Conservation (phyloP, 257 asterid species). For the Primulina eburnea region DNA sequence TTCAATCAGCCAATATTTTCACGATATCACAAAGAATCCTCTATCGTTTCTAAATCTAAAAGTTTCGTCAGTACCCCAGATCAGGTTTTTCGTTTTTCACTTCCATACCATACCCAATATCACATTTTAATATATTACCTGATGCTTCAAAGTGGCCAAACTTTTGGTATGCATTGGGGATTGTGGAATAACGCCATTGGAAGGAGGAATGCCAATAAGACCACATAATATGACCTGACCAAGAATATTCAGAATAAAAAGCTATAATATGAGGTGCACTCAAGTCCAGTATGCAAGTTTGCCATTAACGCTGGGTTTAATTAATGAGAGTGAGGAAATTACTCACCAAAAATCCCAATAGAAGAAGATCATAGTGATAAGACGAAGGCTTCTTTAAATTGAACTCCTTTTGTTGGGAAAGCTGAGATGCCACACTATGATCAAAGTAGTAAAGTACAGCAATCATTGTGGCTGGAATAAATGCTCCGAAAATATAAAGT, state of each 20-base stretch:
- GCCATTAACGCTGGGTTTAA: neutral
- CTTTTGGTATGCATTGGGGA: constrained; percentile 99
- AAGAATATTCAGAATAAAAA: constrained; percentile 5
- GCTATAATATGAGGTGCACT: neutral
- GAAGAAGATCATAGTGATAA: constrained; percentile 94
- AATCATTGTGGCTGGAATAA: constrained; percentile 96
- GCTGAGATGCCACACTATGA: constrained; percentile 98
- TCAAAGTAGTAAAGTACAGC: constrained; percentile 99
- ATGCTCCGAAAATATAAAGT: constrained; percentile 79
- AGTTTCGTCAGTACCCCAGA: neutral
- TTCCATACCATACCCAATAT: neutral
- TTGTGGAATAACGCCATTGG: constrained; percentile 98
- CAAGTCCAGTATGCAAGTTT: neutral
- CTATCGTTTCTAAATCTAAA: neutral
- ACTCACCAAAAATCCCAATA: constrained; percentile 85
- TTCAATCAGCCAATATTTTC: neutral
- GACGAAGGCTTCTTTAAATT: constrained; percentile 90
- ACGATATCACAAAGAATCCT: neutral
- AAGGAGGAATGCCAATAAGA: constrained; percentile 94
- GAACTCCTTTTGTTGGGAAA: constrained; percentile 90
- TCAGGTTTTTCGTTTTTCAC: neutral
- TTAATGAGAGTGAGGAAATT: neutral
- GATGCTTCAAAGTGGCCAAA: constrained; percentile 94
- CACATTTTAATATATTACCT: constrained; percentile 40
- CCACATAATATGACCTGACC: constrained; percentile 85